Conservation (phyloP, 306 rosid species). For the Luffa acutangula region DNA sequence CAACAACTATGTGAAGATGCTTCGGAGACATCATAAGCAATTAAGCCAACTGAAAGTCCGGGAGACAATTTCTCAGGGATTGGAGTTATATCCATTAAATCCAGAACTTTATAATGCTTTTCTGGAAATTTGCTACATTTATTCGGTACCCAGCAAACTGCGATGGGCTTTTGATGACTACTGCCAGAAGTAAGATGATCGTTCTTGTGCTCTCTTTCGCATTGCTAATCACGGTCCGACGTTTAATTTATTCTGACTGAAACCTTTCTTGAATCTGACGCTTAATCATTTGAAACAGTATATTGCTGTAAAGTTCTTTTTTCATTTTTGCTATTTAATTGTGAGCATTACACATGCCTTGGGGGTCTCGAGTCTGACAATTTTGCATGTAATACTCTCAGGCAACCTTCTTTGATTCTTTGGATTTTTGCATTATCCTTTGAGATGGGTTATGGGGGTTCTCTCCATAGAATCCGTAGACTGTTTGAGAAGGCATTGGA, state of each 20-base stretch:
- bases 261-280: neutral
- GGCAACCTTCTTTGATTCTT: constrained; percentile 73
- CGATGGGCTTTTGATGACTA: constrained; percentile 66
- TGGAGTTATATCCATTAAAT: constrained; percentile 70
- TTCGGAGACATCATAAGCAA: constrained; percentile 47
- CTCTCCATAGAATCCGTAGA: constrained; percentile 71
- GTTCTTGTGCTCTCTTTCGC: neutral
- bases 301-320: neutral
- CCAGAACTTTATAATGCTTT: constrained; percentile 60
- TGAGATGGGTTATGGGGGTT: constrained; percentile 66
- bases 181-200: constrained; percentile 57
- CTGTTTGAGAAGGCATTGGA: constrained; percentile 78
- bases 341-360: neutral
- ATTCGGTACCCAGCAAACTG: constrained; percentile 66
- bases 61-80: constrained; percentile 66
- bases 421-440: constrained; percentile 74
- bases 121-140: constrained; percentile 54
- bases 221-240: neutral
- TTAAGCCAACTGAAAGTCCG: constrained; percentile 51
- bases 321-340: neutral
- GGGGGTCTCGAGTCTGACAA: neutral
- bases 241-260: neutral
- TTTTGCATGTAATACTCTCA: constrained; percentile 22
- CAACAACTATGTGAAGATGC: constrained; percentile 67
- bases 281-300: neutral